Percentiles rank a stretch among this genome's conserved stretches.
Conservation (phyloP, 1,139 yeast genomes). For the Lodderomyces margitis region DNA sequence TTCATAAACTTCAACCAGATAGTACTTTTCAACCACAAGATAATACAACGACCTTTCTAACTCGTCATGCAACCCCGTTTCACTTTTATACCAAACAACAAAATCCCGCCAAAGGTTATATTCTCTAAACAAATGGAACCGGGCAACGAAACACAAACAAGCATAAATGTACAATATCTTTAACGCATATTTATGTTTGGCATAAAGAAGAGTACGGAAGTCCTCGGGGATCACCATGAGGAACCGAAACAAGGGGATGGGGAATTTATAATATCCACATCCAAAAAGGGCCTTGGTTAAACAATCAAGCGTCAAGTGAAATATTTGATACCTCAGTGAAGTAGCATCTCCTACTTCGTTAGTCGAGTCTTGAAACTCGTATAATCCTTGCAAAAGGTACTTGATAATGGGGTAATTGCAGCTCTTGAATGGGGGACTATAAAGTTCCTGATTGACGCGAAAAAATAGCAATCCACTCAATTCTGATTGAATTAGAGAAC, state of each 20-base stretch:
- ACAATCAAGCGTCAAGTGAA: slow-evolving; percentile 10
- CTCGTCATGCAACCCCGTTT: slow-evolving; percentile 15
- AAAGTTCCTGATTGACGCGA: slow-evolving; percentile 9
- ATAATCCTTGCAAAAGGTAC: slow-evolving; percentile 11
- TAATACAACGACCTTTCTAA: slow-evolving; percentile 18
- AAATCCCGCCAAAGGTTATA: slow-evolving; percentile 30
- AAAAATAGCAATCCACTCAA: slow-evolving; percentile 17
- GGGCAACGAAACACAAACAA: slow-evolving; percentile 19
- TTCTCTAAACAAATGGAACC: slow-evolving; percentile 21
- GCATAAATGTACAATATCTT: slow-evolving; percentile 25
- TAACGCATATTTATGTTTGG: slow-evolving; percentile 23
- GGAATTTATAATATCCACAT: slow-evolving; percentile 21
- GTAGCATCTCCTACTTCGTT: slow-evolving; percentile 12
- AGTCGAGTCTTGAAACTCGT: neutral
- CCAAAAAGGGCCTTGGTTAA: slow-evolving; percentile 9
- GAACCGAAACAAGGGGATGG: slow-evolving; percentile 30
- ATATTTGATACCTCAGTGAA: slow-evolving; percentile 11
- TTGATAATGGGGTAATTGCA: slow-evolving; percentile 19
- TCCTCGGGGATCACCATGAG: slow-evolving; percentile 20
- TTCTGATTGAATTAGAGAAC: slow-evolving; percentile 15
- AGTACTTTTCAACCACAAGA: slow-evolving; percentile 10
- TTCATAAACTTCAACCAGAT: slow-evolving; percentile 4
- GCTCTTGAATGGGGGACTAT: slow-evolving; percentile 11
- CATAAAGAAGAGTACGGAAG: slow-evolving; percentile 21
- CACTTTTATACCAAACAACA: slow-evolving; percentile 22